Evolutionary conservation across 495 filamentous ascomycete species (phyloP).

Genomic region (Xylaria cubensis): DNA sequence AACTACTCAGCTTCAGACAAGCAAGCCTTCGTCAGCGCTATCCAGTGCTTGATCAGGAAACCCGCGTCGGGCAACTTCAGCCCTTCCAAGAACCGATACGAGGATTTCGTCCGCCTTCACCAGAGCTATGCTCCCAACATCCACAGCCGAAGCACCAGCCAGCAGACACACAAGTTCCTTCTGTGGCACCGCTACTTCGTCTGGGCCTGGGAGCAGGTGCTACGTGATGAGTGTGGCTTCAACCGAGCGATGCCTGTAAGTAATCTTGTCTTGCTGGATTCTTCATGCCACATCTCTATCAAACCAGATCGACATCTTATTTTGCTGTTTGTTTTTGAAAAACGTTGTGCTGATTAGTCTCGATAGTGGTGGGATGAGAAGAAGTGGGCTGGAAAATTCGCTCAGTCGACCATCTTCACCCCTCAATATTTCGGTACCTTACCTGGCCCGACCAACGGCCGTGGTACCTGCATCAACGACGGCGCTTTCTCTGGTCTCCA

Average conservation of each 20-base stretch:
- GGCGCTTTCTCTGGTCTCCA: slow-evolving; percentile 46
- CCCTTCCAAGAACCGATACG: slow-evolving; percentile 63
- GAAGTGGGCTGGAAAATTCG: slow-evolving; percentile 45
- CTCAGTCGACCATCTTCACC: slow-evolving; percentile 45
- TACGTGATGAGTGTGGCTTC: slow-evolving; percentile 71
- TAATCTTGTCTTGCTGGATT: not conserved
- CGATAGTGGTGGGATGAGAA: slow-evolving; percentile 51
- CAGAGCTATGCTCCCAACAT: slow-evolving; percentile 67
- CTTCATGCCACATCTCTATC: not conserved
- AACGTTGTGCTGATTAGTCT: not conserved
- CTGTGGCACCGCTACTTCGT: slow-evolving; percentile 73
- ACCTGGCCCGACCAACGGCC: slow-evolving; percentile 38
- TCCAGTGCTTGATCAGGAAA: slow-evolving; percentile 60
- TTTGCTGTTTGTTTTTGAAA: not conserved
- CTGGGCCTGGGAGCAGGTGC: slow-evolving; percentile 64
- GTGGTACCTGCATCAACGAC: slow-evolving; percentile 37
- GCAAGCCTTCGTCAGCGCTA: slow-evolving; percentile 59
- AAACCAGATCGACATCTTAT: not conserved
- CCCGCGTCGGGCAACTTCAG: slow-evolving; percentile 51
- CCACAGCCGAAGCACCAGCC: slow-evolving; percentile 58
- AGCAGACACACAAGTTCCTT: slow-evolving; percentile 63
- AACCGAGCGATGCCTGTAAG: slow-evolving; percentile 45
- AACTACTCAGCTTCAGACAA: slow-evolving; percentile 40
- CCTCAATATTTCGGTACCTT: slow-evolving; percentile 40
- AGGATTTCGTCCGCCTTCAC: slow-evolving; percentile 71